phyloP scores from a whole-genome alignment of 768 basidiomycete species.

The Pisolithus albus region DNA sequence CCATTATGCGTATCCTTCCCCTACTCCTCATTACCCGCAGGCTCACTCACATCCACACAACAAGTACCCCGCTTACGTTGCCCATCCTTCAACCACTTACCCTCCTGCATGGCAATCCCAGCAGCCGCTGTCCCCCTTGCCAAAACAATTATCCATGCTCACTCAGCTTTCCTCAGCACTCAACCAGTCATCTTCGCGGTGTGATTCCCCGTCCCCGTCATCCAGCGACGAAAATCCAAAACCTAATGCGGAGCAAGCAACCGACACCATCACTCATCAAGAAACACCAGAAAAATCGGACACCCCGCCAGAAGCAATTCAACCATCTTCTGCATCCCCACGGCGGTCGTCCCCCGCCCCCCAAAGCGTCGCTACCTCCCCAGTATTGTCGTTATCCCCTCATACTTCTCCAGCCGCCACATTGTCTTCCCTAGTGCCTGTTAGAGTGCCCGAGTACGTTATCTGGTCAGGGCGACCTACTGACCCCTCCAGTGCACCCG shows the following conservation, averaged over 20 bases:
- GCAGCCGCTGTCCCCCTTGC: constrained; percentile 49
- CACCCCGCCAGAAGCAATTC: constrained; percentile 13
- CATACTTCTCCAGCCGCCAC: constrained; percentile 1
- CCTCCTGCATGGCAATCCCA: constrained; percentile 41
- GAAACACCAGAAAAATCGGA: constrained; percentile 1
- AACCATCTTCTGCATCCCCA: constrained; percentile 10
- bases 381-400: constrained; percentile 4
- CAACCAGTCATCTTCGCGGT: background rate
- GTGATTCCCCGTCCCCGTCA: background rate
- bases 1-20: constrained; percentile 27
- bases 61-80: constrained; percentile 11
- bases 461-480: constrained; percentile 70
- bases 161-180: constrained; percentile 16
- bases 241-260: background rate
- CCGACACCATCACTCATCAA: background rate
- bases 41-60: constrained; percentile 5
- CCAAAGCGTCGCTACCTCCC: background rate
- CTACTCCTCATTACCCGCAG: constrained; percentile 24
- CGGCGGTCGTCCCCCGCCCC: background rate
- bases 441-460: constrained; percentile 36
- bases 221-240: constrained; percentile 3
- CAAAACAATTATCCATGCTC: constrained; percentile 57
- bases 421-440: background rate
- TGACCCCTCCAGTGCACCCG: constrained; percentile 57
- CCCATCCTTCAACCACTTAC: constrained; percentile 24